Evolutionary conservation across 2,329 filamentous ascomycete species (phyloP).

Genomic region (Penicillium thymicola): DNA sequence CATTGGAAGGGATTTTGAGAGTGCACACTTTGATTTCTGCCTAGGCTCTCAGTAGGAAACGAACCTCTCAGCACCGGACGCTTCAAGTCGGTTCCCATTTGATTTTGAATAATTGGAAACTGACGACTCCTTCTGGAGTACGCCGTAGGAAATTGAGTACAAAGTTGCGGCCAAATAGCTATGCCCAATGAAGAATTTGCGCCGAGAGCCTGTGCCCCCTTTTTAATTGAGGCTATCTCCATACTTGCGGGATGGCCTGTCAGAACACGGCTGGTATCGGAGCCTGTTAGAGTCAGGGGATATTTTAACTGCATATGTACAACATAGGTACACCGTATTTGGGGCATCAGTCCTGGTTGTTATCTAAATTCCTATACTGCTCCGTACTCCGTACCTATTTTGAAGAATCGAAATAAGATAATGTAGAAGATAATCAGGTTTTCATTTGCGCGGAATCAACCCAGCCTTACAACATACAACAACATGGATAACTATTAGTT

Average conservation of each 20-base stretch:
- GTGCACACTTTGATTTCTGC: not conserved
- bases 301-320: not conserved
- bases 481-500: no score
- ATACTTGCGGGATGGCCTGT: conserved; percentile 8
- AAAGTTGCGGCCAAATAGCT: not conserved
- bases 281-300: not conserved
- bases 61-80: conserved; percentile 16
- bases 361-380: not conserved
- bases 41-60: not conserved
- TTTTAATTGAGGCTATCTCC: not conserved
- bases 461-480: not conserved
- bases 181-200: not conserved
- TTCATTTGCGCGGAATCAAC: not conserved
- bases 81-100: conserved; percentile 21
- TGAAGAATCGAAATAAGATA: not conserved
- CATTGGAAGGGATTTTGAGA: not conserved
- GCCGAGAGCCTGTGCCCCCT: not conserved
- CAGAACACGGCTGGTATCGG: not conserved
- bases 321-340: not conserved
- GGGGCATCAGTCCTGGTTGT: not conserved
- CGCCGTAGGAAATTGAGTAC: not conserved
- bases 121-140: not conserved
- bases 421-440: not conserved
- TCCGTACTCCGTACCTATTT: not conserved
- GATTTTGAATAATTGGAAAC: not conserved